A percentile compares a stretch with the other conserved stretches of the same genome.
Evolutionary conservation across 306 rosid species (phyloP).

Genomic region (Fragaria ananassa): DNA sequence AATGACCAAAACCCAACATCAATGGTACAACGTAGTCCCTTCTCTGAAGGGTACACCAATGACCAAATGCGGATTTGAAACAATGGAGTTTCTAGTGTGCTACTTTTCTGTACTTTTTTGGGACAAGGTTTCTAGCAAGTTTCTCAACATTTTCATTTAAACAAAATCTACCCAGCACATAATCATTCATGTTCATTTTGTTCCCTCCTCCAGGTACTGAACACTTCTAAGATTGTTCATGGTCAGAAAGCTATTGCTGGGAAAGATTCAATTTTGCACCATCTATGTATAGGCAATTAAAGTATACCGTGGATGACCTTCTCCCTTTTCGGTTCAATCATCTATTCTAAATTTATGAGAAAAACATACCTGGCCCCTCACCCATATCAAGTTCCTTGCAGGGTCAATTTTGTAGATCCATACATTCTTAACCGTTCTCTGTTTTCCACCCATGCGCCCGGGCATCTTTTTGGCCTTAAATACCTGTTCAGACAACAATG

Average conservation of each 20-base stretch:
- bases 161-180: not conserved
- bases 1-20: not conserved
- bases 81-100: not conserved
- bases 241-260: not conserved
- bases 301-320: not conserved
- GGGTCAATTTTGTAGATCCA: constrained; percentile 96
- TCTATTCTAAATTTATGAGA: constrained; percentile 6
- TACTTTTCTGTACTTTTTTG: not conserved
- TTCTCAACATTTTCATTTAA: not conserved
- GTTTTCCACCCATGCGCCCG: constrained; percentile 94
- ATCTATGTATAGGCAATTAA: not conserved
- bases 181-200: not conserved
- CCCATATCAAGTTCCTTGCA: constrained; percentile 90
- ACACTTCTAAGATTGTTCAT: not conserved
- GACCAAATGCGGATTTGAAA: not conserved
- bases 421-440: constrained; percentile 86
- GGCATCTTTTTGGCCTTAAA: constrained; percentile 82
- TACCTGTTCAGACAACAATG: constrained; percentile 48
- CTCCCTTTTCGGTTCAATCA: constrained; percentile 2
- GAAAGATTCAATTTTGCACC: constrained; percentile 9
- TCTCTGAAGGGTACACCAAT: not conserved
- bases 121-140: not conserved
- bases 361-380: constrained; percentile 82
- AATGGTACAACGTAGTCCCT: not conserved
- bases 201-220: not conserved